Evolutionary conservation across 805 yeast genomes (phyloP).

Genomic region (Brettanomyces custersianus): DNA sequence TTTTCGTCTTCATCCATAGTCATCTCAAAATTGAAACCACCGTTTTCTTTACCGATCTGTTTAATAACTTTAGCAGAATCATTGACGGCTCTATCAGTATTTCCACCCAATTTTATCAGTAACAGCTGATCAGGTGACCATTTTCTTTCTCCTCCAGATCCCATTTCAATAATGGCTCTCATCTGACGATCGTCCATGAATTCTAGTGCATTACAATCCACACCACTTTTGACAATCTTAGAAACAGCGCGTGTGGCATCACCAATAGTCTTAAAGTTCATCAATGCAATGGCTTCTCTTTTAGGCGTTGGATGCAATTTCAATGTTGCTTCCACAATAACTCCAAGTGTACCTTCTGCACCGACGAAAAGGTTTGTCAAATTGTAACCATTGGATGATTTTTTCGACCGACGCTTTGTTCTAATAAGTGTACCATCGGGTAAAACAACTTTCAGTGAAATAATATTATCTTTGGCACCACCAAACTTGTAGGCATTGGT

Average conservation of each 20-base stretch:
- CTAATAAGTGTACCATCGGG: conserved; percentile 75
- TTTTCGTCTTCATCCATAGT: conserved; percentile 58
- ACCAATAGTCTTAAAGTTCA: conserved; percentile 55
- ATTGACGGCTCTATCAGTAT: conserved; percentile 25
- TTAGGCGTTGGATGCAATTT: conserved; percentile 59
- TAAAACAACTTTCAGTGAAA: conserved; percentile 61
- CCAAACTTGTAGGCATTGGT: conserved; percentile 73
- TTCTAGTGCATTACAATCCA: conserved; percentile 68
- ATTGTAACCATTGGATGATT: conserved; percentile 74
- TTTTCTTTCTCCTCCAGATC: conserved; percentile 24
- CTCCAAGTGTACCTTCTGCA: conserved; percentile 72
- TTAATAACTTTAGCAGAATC: conserved; percentile 40
- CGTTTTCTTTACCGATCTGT: conserved; percentile 42
- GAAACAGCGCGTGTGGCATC: conserved; percentile 69
- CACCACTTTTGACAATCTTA: conserved; percentile 51
- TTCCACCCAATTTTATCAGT: conserved; percentile 56
- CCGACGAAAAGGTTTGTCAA: conserved; percentile 70
- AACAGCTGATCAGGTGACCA: conserved; percentile 29
- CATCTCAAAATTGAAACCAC: conserved; percentile 48
- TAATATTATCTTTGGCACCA: conserved; percentile 66
- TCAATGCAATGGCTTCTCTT: conserved; percentile 58
- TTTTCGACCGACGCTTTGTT: conserved; percentile 67
- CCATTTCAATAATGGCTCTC: conserved; percentile 49
- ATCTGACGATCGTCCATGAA: conserved; percentile 65
- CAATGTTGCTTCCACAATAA: conserved; percentile 69